These are phyloP conservation scores for Oryza brachyantha DNA, from an alignment of 176 grass and related monocot species.

Conservation along the genomic window DNA sequence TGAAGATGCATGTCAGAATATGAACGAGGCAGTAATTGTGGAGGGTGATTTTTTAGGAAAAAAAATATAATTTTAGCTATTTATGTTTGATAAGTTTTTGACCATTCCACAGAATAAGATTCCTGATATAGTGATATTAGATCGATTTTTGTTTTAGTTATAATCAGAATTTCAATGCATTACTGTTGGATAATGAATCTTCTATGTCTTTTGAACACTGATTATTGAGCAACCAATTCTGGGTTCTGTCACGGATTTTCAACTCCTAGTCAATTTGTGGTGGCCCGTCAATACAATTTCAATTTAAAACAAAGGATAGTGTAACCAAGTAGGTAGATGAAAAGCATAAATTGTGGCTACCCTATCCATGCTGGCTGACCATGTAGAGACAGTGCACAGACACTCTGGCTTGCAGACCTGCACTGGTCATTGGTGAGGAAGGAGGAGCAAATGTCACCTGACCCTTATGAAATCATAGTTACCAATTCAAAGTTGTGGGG, in stretches of 20 bases:
- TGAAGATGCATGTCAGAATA: background rate
- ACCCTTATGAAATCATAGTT: background rate
- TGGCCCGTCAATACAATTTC: background rate
- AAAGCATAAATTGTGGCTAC: background rate
- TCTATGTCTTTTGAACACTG: slow-evolving; percentile 3
- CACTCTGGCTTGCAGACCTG: background rate
- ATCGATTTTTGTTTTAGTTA: background rate
- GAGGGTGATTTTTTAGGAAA: background rate
- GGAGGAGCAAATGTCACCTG: background rate
- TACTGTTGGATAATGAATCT: slow-evolving; percentile 19
- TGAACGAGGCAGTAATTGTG: background rate
- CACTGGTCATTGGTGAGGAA: background rate
- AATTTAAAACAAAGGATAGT: background rate
- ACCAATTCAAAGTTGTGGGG: background rate
- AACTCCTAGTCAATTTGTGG: background rate
- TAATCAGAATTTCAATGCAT: background rate
- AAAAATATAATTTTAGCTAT: background rate
- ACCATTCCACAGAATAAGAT: background rate
- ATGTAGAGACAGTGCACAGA: background rate
- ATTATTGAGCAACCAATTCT: background rate
- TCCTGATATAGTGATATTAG: background rate
- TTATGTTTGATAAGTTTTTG: background rate
- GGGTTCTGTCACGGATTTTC: background rate
- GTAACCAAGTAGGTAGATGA: background rate
- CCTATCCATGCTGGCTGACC: background rate